Evolutionary conservation across 352 stramenopile species (phyloP).

Genomic region (Globisporangium radiosum): DNA sequence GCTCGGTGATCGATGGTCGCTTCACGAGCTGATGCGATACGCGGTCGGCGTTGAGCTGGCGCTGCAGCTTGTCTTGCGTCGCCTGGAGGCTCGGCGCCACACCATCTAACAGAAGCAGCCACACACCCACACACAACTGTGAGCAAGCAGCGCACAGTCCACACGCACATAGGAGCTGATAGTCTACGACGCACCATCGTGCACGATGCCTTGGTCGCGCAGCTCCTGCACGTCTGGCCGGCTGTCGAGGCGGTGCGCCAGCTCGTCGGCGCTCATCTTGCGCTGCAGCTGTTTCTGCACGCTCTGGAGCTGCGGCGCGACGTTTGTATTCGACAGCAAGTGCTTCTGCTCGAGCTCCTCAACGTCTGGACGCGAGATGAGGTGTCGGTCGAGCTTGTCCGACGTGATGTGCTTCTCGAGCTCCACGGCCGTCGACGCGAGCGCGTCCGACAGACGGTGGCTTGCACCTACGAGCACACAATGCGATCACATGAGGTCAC

Average conservation of each 20-base stretch:
- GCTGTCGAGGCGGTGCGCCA: constrained; percentile 55
- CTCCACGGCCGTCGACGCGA: constrained; percentile 39
- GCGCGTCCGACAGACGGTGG: constrained; percentile 26
- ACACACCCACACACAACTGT: not conserved
- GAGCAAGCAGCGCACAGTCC: not conserved
- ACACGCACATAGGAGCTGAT: not conserved
- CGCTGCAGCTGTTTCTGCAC: constrained; percentile 74
- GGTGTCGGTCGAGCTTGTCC: constrained; percentile 65
- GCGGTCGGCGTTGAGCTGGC: constrained; percentile 68
- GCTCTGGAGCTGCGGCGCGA: constrained; percentile 51
- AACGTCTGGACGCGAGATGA: constrained; percentile 48
- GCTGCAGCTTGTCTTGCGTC: constrained; percentile 70
- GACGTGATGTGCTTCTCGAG: constrained; percentile 44
- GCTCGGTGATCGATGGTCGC: constrained; percentile 51
- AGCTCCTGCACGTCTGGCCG: constrained; percentile 73
- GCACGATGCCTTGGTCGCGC: constrained; percentile 61
- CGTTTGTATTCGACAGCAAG: constrained; percentile 36
- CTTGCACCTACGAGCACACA: constrained; percentile 16
- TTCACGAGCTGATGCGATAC: constrained; percentile 69
- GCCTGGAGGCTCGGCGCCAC: constrained; percentile 75
- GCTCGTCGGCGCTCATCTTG: constrained; percentile 67
- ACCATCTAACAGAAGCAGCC: constrained; percentile 19
- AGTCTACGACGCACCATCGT: constrained; percentile 22
- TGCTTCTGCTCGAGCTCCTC: constrained; percentile 53
- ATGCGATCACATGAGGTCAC: not conserved